Conservation (phyloP, 257 asterid species). For the Nyctanthes arbortristis region DNA sequence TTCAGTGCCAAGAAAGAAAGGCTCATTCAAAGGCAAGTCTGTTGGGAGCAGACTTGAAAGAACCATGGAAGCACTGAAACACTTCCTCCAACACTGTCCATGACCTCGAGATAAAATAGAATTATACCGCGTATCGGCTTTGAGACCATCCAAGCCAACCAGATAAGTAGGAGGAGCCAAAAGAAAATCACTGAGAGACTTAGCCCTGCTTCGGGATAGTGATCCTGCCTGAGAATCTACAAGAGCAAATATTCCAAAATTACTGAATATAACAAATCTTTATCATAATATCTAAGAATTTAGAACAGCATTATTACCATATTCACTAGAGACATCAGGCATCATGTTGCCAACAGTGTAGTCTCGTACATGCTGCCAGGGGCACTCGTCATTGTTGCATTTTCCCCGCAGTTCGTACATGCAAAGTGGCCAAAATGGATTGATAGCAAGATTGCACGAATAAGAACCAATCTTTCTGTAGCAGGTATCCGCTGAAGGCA, state of each 20-base stretch:
- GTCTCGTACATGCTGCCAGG: conserved; percentile 48
- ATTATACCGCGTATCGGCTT: conserved; percentile 30
- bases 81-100: conserved; percentile 41
- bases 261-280: neutral
- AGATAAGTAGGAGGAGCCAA: conserved; percentile 44
- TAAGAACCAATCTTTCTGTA: conserved; percentile 37
- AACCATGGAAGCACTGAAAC: conserved; percentile 44
- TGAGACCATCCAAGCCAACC: conserved; percentile 42
- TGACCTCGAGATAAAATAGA: conserved; percentile 28
- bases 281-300: conserved; percentile 8
- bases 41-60: conserved; percentile 43
- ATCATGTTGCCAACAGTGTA: conserved; percentile 22
- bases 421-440: conserved; percentile 55
- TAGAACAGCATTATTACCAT: conserved; percentile 15
- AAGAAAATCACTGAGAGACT: conserved; percentile 26
- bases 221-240: conserved; percentile 32
- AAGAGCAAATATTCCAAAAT: neutral
- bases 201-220: conserved; percentile 24
- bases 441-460: conserved; percentile 38
- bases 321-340: conserved; percentile 9
- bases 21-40: conserved; percentile 30
- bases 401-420: conserved; percentile 57
- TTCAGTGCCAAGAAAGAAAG: conserved; percentile 45
- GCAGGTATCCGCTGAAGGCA: conserved; percentile 16
- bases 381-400: conserved; percentile 53